Evolutionary conservation across 2,329 filamentous ascomycete species (phyloP).

Genomic region (Fusarium incarnatum): DNA sequence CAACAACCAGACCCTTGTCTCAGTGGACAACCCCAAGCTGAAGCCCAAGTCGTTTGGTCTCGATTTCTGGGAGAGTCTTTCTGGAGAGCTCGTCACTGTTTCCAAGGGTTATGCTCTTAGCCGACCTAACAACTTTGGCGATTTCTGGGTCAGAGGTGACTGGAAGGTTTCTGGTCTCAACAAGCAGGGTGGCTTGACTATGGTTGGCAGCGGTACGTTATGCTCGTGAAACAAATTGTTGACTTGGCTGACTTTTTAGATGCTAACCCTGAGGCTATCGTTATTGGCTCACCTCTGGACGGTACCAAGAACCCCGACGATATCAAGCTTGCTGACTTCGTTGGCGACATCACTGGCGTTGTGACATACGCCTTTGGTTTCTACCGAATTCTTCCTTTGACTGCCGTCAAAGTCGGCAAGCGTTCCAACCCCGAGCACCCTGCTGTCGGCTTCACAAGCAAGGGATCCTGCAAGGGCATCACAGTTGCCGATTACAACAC

Average conservation of each 20-base stretch:
- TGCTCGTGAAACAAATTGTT: not conserved
- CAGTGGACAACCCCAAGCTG: constrained; percentile 69
- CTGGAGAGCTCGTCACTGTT: constrained; percentile 75
- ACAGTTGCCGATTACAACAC: constrained; percentile 77
- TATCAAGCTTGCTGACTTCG: constrained; percentile 72
- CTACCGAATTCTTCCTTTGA: constrained; percentile 75
- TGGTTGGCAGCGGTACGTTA: constrained; percentile 63
- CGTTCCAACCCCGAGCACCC: constrained; percentile 60
- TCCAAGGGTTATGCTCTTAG: constrained; percentile 66
- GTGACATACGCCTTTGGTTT: constrained; percentile 74
- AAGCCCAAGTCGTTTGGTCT: constrained; percentile 72
- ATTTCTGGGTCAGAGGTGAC: constrained; percentile 75
- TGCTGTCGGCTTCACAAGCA: constrained; percentile 64
- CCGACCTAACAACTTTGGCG: constrained; percentile 72
- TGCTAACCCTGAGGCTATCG: constrained; percentile 76
- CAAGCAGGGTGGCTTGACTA: constrained; percentile 71
- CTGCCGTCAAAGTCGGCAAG: constrained; percentile 63
- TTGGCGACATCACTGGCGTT: constrained; percentile 76
- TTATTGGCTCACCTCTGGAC: constrained; percentile 74
- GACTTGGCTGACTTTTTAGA: constrained; percentile 54
- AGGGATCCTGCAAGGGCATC: constrained; percentile 68
- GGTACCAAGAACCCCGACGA: constrained; percentile 69
- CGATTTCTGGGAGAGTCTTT: constrained; percentile 79
- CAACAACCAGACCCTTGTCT: constrained; percentile 69
- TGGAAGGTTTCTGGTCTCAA: constrained; percentile 74